Base-by-base conservation (phyloP, 2,329 filamentous ascomycete genomes). In the Stachybotrys elegans region DNA sequence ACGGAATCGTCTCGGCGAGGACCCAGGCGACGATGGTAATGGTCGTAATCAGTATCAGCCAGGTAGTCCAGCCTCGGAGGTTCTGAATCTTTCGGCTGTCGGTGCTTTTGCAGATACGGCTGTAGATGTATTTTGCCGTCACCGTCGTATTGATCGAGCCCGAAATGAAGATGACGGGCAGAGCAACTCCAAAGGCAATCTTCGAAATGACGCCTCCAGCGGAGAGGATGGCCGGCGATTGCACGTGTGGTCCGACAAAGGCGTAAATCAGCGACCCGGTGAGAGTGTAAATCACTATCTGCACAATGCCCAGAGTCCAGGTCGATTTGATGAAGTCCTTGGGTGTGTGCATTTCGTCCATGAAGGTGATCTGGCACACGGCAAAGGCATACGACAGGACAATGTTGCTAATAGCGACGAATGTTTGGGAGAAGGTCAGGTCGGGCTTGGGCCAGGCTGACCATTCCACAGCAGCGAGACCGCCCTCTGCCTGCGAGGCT, bases 1-100 rank as follows among this genome's bases (percentile, higher is more conserved):
- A 80, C 4, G 85, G 85, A 38, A 88, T 83, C 1, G 81, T 77
- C 53, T 84, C 78, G 7, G 84, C 83, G 49, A 89, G 79, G 50
- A 88, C 59, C 76, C 81, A 88, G 2, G 80, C 79, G 14, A 83
- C 39, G 12, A 83, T 41, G 69, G 83, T 88, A 29, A 82, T 60
- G 29, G 59, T 50, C 2, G 71, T 60, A 23, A 79, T 75, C 19
- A 88, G 77, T 4, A 48, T 67, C 6, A 80, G 57, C 84, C 84
- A 86, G 8, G 59, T 60, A 35, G 56, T 49, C 66, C 66, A 68
- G 32, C 66, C 66, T 57, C 51, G 61, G 37, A 56, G 56, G 2
- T 66, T 68, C 52, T 68, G 68, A 55, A 68, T 57, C 52, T 58
- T 67, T 38, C 61, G 61, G 37, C 60, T 56, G 39, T 66, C 51